Evolutionary conservation across 495 filamentous ascomycete species (phyloP), one percentile per base, ranked within the genome.

Genomic region (Penicillium steckii): DNA sequence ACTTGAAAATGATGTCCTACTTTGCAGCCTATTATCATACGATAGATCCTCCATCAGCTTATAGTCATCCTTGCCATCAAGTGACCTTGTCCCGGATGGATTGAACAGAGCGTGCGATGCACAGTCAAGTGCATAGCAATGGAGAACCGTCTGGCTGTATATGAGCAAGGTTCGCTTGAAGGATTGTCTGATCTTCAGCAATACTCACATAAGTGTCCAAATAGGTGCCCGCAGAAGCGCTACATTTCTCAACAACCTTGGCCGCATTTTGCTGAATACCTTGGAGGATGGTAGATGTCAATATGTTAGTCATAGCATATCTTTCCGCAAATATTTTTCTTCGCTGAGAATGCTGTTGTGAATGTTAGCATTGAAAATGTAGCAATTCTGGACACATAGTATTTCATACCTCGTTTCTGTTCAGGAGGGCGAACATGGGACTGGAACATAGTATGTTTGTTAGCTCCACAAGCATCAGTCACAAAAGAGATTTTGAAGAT

Each of bases 61-160:
- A 12, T 41, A 41, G 13, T 41, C 38, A 3, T 41, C 38, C 21
- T 41, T 41, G 18, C 23, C 38, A 10, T 41, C 38, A n/a, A 41
- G 38, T 6, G 38, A 41, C 38, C 23, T 41, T 23, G 38, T 41
- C 6, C 38, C 38, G 8, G 38, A 21, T 23, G 38, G 38, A 41
- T 41, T 41, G 38, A 41, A 41, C 3, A 41, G 38, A n/a, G 38
- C 38, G 23, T 41, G 38, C 38, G 38, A 41, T 8, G 38, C 38
- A 41, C 38, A 41, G 38, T 41, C 38, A 41, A 41, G 38, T 5
- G 38, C 38, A 41, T 41, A 41, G 21, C 38, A 41, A 41, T 41
- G 38, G 10, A 41, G 38, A 3, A 41, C 38, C 18, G 38, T 41
- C 38, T 41, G 8, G 12, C 1, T 12, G 23, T 2, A 13, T 10